Evolutionary conservation across 495 filamentous ascomycete species (phyloP).

Genomic region (Cercophora samala): DNA sequence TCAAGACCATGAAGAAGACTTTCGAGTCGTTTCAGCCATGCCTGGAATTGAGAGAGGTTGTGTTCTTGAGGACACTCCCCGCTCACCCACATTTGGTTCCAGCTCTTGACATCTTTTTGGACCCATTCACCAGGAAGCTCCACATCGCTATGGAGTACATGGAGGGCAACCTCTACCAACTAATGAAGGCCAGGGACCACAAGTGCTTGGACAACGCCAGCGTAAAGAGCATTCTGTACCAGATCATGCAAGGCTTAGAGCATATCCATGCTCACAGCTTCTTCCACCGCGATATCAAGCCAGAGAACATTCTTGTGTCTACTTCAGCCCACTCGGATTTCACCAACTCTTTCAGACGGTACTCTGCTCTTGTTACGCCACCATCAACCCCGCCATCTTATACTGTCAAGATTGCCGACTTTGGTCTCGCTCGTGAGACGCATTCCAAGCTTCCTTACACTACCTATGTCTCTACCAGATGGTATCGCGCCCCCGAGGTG

Average conservation of each 20-base stretch:
- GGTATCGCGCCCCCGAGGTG: slow-evolving; percentile 98
- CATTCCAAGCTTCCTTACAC: slow-evolving; percentile 96
- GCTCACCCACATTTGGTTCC: slow-evolving; percentile 89
- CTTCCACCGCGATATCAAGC: slow-evolving; percentile 99
- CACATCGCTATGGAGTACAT: slow-evolving; percentile 99
- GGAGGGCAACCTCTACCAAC: slow-evolving; percentile 98
- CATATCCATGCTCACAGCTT: slow-evolving; percentile 97
- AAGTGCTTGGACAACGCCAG: slow-evolving; percentile 84
- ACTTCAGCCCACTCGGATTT: slow-evolving; percentile 82
- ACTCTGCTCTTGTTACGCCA: slow-evolving; percentile 89
- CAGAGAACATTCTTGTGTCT: slow-evolving; percentile 97
- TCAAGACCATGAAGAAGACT: slow-evolving; percentile 99
- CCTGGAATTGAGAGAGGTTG: slow-evolving; percentile 90
- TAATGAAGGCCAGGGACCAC: slow-evolving; percentile 98
- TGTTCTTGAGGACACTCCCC: slow-evolving; percentile 88
- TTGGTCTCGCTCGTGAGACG: slow-evolving; percentile 95
- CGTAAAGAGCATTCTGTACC: slow-evolving; percentile 96
- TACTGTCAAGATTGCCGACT: slow-evolving; percentile 98
- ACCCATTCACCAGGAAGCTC: slow-evolving; percentile 89
- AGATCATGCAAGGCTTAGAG: slow-evolving; percentile 92
- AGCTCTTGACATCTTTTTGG: slow-evolving; percentile 97
- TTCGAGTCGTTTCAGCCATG: slow-evolving; percentile 90
- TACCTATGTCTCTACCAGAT: slow-evolving; percentile 96
- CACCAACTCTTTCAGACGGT: slow-evolving; percentile 75
- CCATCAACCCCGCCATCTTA: slow-evolving; percentile 91